Conservation (phyloP, 2,329 filamentous ascomycete genomes). For the Polytolypa hystricis region DNA sequence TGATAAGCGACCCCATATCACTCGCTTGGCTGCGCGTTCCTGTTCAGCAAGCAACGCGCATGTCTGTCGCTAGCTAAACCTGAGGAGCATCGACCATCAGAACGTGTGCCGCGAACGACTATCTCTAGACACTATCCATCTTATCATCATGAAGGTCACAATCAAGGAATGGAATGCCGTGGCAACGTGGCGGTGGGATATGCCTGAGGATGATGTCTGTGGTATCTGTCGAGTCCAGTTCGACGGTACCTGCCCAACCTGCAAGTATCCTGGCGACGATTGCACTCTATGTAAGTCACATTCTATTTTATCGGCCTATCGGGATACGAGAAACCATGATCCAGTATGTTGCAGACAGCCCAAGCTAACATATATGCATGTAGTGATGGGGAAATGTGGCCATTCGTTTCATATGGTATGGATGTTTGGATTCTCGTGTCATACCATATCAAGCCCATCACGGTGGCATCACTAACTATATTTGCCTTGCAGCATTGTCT, state of each 20-base stretch:
- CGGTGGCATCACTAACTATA: not conserved
- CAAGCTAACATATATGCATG: conserved; percentile 3
- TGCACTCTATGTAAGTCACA: conserved; percentile 69
- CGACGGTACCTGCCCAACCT: conserved; percentile 93
- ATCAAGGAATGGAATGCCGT: conserved; percentile 90
- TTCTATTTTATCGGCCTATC: too few relatives aligned
- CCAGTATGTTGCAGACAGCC: too few relatives aligned
- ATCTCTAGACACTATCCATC: too few relatives aligned
- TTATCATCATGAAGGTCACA: conserved; percentile 97
- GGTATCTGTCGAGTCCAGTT: conserved; percentile 98
- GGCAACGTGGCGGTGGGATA: conserved; percentile 95
- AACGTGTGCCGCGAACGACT: too few relatives aligned
- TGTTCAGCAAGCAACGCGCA: too few relatives aligned
- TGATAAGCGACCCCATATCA: too few relatives aligned
- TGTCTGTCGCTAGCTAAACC: too few relatives aligned
- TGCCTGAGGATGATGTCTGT: conserved; percentile 93
- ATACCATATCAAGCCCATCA: too few relatives aligned
- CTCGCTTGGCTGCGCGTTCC: too few relatives aligned
- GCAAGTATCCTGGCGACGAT: conserved; percentile 95
- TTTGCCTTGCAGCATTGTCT: conserved; percentile 71
- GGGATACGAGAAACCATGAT: too few relatives aligned
- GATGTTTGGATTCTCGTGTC: not conserved
- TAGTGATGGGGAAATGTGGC: conserved; percentile 91
- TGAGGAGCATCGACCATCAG: too few relatives aligned
- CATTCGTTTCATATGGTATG: conserved; percentile 94